phyloP scores from a whole-genome alignment of 2,329 filamentous ascomycete species.

The Neopestalotiopsis sp. region DNA sequence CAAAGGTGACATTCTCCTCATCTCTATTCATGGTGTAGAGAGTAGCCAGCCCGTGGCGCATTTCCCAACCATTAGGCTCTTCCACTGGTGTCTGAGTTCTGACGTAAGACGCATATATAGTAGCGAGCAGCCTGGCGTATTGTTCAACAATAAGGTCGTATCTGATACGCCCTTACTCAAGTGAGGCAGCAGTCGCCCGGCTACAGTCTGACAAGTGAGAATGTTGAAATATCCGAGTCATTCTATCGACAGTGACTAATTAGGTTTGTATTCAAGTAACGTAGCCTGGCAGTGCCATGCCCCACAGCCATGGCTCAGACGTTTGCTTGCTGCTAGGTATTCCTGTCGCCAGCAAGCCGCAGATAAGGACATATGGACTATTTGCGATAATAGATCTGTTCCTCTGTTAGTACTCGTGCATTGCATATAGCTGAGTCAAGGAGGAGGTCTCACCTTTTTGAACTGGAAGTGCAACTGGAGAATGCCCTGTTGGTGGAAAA shows the following conservation, averaged over 20 bases:
- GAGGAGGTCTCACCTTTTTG: conserved; percentile 74
- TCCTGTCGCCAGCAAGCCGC: not conserved
- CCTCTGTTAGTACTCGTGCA: conserved; percentile 25
- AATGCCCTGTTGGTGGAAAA: conserved; percentile 69
- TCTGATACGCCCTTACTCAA: conserved; percentile 15
- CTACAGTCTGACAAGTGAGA: conserved; percentile 27
- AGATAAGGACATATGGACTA: conserved; percentile 22
- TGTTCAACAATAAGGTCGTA: conserved; percentile 17
- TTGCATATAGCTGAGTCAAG: not conserved
- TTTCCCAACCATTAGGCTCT: not conserved
- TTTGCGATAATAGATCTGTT: conserved; percentile 47
- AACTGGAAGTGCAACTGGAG: conserved; percentile 97
- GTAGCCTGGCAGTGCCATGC: conserved; percentile 1
- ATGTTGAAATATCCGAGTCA: conserved; percentile 19
- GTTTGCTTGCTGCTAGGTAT: conserved; percentile 4
- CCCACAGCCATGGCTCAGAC: not conserved
- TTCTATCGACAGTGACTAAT: conserved; percentile 4
- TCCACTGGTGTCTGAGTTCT: not conserved
- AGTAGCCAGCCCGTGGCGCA: not conserved
- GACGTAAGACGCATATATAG: not conserved
- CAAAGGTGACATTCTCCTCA: not conserved
- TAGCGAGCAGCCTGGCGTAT: not conserved
- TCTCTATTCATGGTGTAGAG: not conserved
- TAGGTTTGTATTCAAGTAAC: not conserved
- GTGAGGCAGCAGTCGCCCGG: conserved; percentile 26